A percentile compares a stretch with the other conserved stretches of the same genome.
Conservation (phyloP, 495 filamentous ascomycete genomes). For the Pyrenopolyporus hunteri region DNA sequence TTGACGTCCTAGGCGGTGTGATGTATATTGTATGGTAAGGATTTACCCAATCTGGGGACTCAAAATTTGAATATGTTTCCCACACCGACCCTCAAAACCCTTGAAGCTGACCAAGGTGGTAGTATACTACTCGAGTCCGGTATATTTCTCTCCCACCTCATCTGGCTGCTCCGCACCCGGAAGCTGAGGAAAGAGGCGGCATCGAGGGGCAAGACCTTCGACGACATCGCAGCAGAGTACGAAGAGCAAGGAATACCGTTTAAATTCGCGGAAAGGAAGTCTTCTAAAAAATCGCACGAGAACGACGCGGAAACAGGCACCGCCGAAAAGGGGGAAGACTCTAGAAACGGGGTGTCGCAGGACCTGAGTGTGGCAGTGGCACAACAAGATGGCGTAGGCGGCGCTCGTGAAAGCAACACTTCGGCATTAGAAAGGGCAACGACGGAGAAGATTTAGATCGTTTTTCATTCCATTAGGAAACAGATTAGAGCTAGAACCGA, state of each 20-base stretch:
- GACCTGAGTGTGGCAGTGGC: not conserved
- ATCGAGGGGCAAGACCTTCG: constrained; percentile 62
- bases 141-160: constrained; percentile 70
- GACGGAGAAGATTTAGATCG: not conserved
- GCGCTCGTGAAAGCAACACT: not conserved
- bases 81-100: no score
- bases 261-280: constrained; percentile 49
- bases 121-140: constrained; percentile 70
- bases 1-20: constrained; percentile 72
- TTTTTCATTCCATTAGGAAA: not conserved
- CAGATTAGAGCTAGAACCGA: constrained; percentile 7
- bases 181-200: constrained; percentile 64
- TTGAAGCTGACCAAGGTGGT: constrained; percentile 10
- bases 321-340: not conserved
- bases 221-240: constrained; percentile 62
- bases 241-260: constrained; percentile 44
- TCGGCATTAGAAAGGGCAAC: not conserved
- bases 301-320: constrained; percentile 11
- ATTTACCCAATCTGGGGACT: not conserved
- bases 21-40: constrained; percentile 72
- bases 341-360: not conserved
- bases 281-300: not conserved
- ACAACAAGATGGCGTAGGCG: not conserved
- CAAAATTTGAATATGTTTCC: no score
- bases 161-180: constrained; percentile 71